Conservation (phyloP, 2,329 filamentous ascomycete genomes). For the Bipolaris victoriae region DNA sequence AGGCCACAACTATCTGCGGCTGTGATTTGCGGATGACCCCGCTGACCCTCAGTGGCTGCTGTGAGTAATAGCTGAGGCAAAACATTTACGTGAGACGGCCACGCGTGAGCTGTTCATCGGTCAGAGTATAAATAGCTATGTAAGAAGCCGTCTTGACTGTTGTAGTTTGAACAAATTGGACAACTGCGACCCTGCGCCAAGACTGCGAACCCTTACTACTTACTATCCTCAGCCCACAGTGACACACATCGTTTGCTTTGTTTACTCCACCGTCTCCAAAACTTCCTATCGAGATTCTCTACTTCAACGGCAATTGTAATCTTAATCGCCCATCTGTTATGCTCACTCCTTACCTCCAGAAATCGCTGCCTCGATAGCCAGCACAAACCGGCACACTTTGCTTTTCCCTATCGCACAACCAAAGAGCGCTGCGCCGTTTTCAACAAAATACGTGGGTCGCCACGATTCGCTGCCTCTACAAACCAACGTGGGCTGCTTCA, state of each 20-base stretch:
- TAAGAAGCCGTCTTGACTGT: neutral
- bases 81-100: neutral
- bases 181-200: constrained; percentile 1
- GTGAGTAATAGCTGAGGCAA: constrained; percentile 3
- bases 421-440: too few species aligned
- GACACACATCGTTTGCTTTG: neutral
- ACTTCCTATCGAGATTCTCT: neutral
- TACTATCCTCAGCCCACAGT: neutral
- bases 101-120: neutral
- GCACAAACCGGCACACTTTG: too few species aligned
- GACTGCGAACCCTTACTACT: neutral
- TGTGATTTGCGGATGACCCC: constrained; percentile 10
- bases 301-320: too few species aligned
- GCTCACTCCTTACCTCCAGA: too few species aligned
- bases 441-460: too few species aligned
- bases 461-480: neutral
- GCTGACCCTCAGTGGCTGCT: neutral
- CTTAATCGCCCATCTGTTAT: too few species aligned
- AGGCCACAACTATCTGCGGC: constrained; percentile 2
- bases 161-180: neutral
- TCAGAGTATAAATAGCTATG: neutral
- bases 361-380: too few species aligned
- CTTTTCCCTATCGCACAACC: too few species aligned
- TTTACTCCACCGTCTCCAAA: neutral
- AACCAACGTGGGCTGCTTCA: neutral